Evolutionary conservation across 495 filamentous ascomycete genomes (phyloP), one percentile per base, ranked within the genome.

Genomic region (Aspergillus egyptiacus): DNA sequence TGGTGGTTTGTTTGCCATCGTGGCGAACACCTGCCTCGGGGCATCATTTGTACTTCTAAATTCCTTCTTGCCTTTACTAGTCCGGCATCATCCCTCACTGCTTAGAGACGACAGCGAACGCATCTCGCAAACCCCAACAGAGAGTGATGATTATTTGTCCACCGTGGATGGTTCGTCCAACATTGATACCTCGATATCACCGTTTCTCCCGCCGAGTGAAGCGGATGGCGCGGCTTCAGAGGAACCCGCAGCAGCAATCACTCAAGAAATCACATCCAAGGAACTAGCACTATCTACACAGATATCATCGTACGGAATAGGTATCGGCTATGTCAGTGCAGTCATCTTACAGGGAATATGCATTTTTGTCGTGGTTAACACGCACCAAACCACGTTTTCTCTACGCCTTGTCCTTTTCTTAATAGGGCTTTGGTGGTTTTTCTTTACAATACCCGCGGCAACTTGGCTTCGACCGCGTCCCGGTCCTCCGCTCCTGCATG

Each of bases 361-460:
- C 39, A 91, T 96, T 40, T 55, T 82, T 8, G 77, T 94, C 18
- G 73, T 94, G 6, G 64, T 87, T 13, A 55, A 67, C 22, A 84
- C 84, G 53, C 74, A 78, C n/a, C 86, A 85, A 45, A 84, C 85
- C 8, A 86, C 84, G 0, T 84, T 86, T 67, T 85, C 84, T 3
- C 76, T 93, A 41, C 83, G 91, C 28, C 69, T 95, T 24, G 88
- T 91, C 3, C 75, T 98, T 8, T 91, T 94, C 59, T 60, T 89
- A 31, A 82, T 96, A 41, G 93, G 93, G 11, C 64, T 82, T n/a
- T 98, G 93, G 93, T 97, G 93, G 93, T 83, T 93, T 43, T 43
- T 81, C 28, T 97, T 98, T 58, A 91, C 90, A 9, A 80, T 96
- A 44, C 93, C 93, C 3, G 87, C 90, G 6, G 85, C 84, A 18